Conservation (phyloP, 2,329 filamentous ascomycete genomes). For the Mollisiaceae sp. region DNA sequence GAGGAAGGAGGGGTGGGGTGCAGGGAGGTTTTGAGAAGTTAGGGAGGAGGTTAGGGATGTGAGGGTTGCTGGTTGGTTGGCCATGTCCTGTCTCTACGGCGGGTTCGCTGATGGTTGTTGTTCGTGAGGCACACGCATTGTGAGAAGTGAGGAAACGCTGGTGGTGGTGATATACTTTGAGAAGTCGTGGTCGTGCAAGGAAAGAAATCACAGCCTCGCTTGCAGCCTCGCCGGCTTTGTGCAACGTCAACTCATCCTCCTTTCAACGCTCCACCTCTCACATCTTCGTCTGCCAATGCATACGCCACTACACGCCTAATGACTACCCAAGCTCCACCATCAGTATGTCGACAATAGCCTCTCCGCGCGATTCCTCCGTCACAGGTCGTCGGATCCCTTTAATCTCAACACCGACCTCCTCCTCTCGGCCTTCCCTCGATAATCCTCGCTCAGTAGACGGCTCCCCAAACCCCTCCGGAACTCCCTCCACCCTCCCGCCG, state of each 20-base stretch:
- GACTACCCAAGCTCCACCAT: background rate
- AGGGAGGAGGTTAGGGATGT: constrained; percentile 31
- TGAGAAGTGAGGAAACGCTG: background rate
- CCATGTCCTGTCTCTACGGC: constrained; percentile 17
- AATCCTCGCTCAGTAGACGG: constrained; percentile 62
- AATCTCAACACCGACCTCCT: constrained; percentile 72
- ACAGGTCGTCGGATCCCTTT: constrained; percentile 61
- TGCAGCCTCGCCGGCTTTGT: constrained; percentile 29
- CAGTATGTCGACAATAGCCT: constrained; percentile 68
- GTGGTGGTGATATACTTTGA: constrained; percentile 5
- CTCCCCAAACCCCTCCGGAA: constrained; percentile 52
- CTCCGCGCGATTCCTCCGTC: constrained; percentile 63
- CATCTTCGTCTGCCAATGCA: background rate
- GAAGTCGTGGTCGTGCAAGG: background rate
- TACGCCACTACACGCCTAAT: background rate
- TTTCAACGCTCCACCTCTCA: background rate
- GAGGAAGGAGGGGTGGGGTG: constrained; percentile 32
- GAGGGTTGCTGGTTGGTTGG: constrained; percentile 26
- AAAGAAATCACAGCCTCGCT: constrained; percentile 28
- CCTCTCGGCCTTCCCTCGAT: constrained; percentile 76
- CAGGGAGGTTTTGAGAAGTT: constrained; percentile 28
- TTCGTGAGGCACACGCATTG: background rate
- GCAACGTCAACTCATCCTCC: constrained; percentile 19
- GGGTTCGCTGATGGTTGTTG: background rate
- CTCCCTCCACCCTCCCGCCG: constrained; percentile 33